Base-by-base conservation (phyloP, 2,329 filamentous ascomycete species). In the Aureobasidium sp. region DNA sequence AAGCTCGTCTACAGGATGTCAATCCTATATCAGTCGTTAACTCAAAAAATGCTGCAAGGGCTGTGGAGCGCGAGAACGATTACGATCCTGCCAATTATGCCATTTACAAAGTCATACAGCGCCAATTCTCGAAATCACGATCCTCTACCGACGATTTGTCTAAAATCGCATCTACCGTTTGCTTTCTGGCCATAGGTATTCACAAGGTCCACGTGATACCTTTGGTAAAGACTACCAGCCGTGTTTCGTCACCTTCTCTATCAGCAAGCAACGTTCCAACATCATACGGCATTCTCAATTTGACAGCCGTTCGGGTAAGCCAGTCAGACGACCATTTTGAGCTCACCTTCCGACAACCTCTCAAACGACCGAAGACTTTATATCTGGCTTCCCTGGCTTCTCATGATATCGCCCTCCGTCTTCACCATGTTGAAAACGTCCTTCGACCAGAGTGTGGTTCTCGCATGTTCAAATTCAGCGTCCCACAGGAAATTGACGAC, bases 201-300 rank as follows among this genome's bases (percentile, higher is more conserved):
- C 85, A 89, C 75, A 87, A 87, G 70, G 75, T 89, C 37, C 87
- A 89, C 73, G 68, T 90, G 53, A 80, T 90, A 50, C 85, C 86
- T n/a, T 70, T 87, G 36, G 80, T 84, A 46, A 87, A 85, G 67
- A 77, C 69, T 8, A 65, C 77, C 36, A 80, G 79, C 67, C 78
- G 82, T 65, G 75, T 78, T 29, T 82, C 83, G 17, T 82, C 78
- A 66, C 80, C 80, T 29, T 83, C 82, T 13, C 70, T 85, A 55
- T 41, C 52, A 15, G 52, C 61, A 27, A 57, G 32, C 23, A 64
- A 60, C 34, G 58, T 63, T 6, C 60, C 62, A 13, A 63, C 65
- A 20, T 85, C 84, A 1, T 82, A 84, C 68, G 87, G 86, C 3
- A 81, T 89, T 58, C 80, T 88, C 65, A 85, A 82, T 17, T 72